Percentiles rank a stretch among this genome's conserved stretches.
phyloP scores from a whole-genome alignment of 1,284 basidiomycete genomes.

The Tylopilus orsonianus region DNA sequence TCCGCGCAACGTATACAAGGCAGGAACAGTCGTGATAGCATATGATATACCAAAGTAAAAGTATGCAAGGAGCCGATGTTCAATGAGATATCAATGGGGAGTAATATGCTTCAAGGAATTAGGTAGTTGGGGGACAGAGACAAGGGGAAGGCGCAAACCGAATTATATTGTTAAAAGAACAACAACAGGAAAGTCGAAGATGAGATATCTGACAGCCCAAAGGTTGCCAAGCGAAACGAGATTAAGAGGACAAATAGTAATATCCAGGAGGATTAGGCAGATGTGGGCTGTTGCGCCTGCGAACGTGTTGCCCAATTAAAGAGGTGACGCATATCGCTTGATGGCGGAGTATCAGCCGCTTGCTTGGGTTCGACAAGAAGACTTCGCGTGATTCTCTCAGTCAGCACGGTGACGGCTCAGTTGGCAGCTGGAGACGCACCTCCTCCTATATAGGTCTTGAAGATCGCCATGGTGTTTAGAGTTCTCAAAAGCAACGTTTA shows the following conservation, averaged over 20 bases:
- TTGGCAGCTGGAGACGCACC: constrained; percentile 44
- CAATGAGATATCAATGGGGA: constrained; percentile 26
- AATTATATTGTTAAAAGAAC: constrained; percentile 31
- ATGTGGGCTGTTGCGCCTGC: constrained; percentile 38
- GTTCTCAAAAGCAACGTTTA: constrained; percentile 70
- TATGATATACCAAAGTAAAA: constrained; percentile 30
- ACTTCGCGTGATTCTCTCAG: constrained; percentile 38
- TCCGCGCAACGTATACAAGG: constrained; percentile 28
- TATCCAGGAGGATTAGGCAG: constrained; percentile 28
- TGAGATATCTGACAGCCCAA: constrained; percentile 29
- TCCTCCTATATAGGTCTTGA: constrained; percentile 79
- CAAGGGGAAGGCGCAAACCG: constrained; percentile 19
- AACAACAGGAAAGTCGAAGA: constrained; percentile 23
- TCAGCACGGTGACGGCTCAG: constrained; percentile 1
- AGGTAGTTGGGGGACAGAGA: constrained; percentile 23
- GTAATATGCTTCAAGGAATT: constrained; percentile 26
- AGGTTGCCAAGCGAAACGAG: constrained; percentile 18
- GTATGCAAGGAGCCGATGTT: constrained; percentile 32
- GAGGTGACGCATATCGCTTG: constrained; percentile 69
- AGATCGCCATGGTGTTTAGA: constrained; percentile 72
- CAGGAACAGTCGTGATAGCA: constrained; percentile 30
- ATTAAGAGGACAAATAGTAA: constrained; percentile 18
- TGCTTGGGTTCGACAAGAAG: constrained; percentile 78
- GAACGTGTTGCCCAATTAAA: constrained; percentile 74
- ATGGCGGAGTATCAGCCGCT: constrained; percentile 64